Evolutionary conservation across 768 basidiomycete species (phyloP).

Genomic region (Hypholoma sublateritium): DNA sequence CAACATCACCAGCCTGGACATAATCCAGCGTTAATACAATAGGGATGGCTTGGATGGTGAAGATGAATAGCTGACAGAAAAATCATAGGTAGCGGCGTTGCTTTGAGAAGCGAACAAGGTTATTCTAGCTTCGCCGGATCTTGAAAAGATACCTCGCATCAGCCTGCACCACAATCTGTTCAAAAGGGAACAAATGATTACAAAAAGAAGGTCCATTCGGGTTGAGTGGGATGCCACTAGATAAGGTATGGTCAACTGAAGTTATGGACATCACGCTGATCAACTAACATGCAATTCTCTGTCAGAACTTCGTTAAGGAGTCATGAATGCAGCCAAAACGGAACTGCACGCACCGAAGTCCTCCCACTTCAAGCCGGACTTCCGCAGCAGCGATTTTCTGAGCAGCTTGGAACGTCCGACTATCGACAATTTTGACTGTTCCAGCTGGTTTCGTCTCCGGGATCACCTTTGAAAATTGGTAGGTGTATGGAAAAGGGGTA

Average conservation of each 20-base stretch:
- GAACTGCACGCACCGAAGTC: constrained; percentile 45
- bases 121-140: constrained; percentile 54
- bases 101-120: constrained; percentile 58
- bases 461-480: constrained; percentile 47
- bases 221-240: constrained; percentile 73
- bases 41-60: background rate
- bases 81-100: constrained; percentile 65
- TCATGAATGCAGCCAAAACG: background rate
- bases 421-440: constrained; percentile 60
- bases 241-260: background rate
- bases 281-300: constrained; percentile 56
- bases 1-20: constrained; percentile 38
- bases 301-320: background rate
- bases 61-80: constrained; percentile 33
- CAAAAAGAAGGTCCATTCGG: constrained; percentile 67
- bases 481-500: constrained; percentile 53
- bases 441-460: constrained; percentile 50
- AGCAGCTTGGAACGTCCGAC: constrained; percentile 49
- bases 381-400: constrained; percentile 57
- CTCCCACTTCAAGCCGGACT: constrained; percentile 58
- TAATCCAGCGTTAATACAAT: background rate
- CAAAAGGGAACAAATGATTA: constrained; percentile 15
- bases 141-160: constrained; percentile 19
- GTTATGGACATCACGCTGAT: background rate
- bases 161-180: background rate